Base-by-base conservation (phyloP, 306 rosid species). In the Sechiopsis laciniata region DNA sequence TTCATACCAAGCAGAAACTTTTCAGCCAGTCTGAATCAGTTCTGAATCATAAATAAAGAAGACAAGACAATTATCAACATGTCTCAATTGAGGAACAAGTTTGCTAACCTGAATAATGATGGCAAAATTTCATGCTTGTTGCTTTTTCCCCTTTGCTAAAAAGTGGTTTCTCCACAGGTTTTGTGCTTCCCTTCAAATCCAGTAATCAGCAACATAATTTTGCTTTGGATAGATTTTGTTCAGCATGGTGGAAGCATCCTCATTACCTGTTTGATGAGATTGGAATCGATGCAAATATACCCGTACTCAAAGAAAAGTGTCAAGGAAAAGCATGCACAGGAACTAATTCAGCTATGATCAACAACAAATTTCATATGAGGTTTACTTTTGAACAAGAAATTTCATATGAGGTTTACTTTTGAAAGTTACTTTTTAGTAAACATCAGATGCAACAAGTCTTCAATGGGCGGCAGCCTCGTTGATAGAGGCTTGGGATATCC, bases 201-300 rank as follows among this genome's bases (percentile, higher is more conserved):
- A 22, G 21, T 48, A 45, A 69, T 69, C 73, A 12, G 58, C 73
- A 48, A 21, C 73, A 69, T 55, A 50, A 69, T 22, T 10, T 67
- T 67, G 16, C 42, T 7, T 68, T 68, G 22, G 21, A 22, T 50
- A 8, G 13, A 68, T 68, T 70, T 70, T 70, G 74, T 70, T 26
- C 60, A 52, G 74, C 74, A 51, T 70, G 74, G 60, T 70, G 59
- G 48, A 70, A 70, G 74, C 74, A 70, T 24, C 60, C 48, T 16
- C 58, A 52, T 70, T 52, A 24, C 60, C 56, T 52, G 32, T 70
- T 70, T 70, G 74, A 62, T 46, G 82, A 57, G 60, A 70, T 14
- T 52, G 59, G 14, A 52, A 50, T 54, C 52, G 60, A 70, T 4
- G 48, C 60, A 51, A 58, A 29, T 4, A 24, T 52, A 64, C 42